Conservation (phyloP, 2,329 filamentous ascomycete species). For the Neonectria neomacrospora region DNA sequence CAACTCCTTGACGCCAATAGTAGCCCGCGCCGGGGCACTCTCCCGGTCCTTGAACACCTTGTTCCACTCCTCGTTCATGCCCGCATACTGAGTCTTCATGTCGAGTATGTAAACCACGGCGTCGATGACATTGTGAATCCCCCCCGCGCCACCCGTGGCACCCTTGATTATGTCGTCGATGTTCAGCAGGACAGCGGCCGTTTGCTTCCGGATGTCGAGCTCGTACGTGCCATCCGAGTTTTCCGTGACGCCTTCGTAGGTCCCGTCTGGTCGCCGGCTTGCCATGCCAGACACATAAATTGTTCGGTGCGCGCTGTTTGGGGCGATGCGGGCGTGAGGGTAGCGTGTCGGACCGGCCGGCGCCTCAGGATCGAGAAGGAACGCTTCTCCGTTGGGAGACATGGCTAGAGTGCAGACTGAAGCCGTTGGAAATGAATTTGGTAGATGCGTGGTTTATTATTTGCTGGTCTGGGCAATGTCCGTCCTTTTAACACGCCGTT, state of each 20-base stretch:
- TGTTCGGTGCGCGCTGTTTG: conserved; percentile 47
- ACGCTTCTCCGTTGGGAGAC: conserved; percentile 29
- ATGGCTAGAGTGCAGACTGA: background rate
- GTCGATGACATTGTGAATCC: conserved; percentile 53
- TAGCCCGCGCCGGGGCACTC: conserved; percentile 51
- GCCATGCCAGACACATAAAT: conserved; percentile 55
- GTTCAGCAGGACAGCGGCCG: conserved; percentile 51
- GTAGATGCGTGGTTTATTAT: background rate
- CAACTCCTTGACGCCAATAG: conserved; percentile 47
- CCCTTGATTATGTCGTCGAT: conserved; percentile 53
- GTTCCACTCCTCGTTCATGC: conserved; percentile 60
- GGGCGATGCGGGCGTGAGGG: conserved; percentile 51
- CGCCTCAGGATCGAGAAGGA: conserved; percentile 18
- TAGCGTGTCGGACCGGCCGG: conserved; percentile 42
- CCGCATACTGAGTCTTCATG: conserved; percentile 55
- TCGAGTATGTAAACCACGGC: conserved; percentile 55
- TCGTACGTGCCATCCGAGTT: conserved; percentile 49
- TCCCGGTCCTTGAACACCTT: conserved; percentile 52
- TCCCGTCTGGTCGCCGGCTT: conserved; percentile 48
- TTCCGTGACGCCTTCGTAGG: conserved; percentile 49
- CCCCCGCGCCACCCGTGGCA: conserved; percentile 49
- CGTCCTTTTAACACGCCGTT: background rate
- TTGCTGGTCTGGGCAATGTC: background rate
- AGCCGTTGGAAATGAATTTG: background rate
- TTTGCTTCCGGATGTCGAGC: conserved; percentile 52